A percentile compares a stretch with the other conserved stretches of the same genome.
phyloP scores from a whole-genome alignment of 805 yeast species.

The Metschnikowia kofuensis region DNA sequence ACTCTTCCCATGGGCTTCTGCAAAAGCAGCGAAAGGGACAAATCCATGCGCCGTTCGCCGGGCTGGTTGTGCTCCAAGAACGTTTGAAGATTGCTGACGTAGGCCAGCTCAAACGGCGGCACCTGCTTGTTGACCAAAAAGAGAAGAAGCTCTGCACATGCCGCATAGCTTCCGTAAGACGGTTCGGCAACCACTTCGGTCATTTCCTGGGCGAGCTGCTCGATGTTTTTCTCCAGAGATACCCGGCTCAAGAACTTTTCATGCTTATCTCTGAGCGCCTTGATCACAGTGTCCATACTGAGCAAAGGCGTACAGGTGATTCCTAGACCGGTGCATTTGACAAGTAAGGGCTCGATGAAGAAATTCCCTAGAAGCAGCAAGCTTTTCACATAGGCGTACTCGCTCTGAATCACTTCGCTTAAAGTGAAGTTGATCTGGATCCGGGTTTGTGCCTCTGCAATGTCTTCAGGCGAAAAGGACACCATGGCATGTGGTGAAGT shows the following conservation, averaged over 20 bases:
- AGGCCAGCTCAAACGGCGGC: conserved; percentile 12
- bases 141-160: conserved; percentile 11
- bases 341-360: conserved; percentile 13
- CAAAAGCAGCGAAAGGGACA: conserved; percentile 14
- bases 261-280: conserved; percentile 7
- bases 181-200: conserved; percentile 78
- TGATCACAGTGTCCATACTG: conserved; percentile 5
- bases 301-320: conserved; percentile 15
- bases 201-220: conserved; percentile 58
- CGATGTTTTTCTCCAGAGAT: not conserved
- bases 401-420: conserved; percentile 11
- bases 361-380: conserved; percentile 11
- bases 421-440: conserved; percentile 8
- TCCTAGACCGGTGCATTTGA: conserved; percentile 3
- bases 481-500: conserved; percentile 10
- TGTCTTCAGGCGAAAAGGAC: conserved; percentile 9
- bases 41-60: conserved; percentile 12
- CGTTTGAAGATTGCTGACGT: conserved; percentile 10
- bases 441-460: conserved; percentile 3
- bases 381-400: conserved; percentile 10
- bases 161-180: conserved; percentile 15
- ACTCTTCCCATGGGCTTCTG: conserved; percentile 16
- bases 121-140: conserved; percentile 4
- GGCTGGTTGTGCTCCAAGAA: conserved; percentile 16
- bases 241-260: conserved; percentile 6